Base-by-base conservation (phyloP, 768 basidiomycete species). In the Phylloporus sp. region DNA sequence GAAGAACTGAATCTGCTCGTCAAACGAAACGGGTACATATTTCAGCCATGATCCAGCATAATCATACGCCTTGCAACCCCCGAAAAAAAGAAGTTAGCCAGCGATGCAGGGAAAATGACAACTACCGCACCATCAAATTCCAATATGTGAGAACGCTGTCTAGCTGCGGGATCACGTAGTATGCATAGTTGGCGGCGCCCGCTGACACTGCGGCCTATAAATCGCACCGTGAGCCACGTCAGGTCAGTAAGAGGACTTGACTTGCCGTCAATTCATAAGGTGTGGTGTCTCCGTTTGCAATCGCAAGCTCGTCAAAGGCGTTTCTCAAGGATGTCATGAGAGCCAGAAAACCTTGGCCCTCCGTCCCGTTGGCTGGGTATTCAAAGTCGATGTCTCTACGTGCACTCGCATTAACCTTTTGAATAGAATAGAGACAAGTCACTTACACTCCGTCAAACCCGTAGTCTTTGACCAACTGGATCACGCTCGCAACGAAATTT, bases 41-140 rank as follows among this genome's bases (percentile, higher is more conserved):
- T 71, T 75, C 26, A 84, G 63, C 88, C 88, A 92, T 1, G 84
- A 81, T 2, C 86, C 87, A 35, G 86, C 77, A 61, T 86, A 89
- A 60, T 88, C 84, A 52, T 85, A 85, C 14, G 80, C 80, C 82
- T 84, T 51, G 15, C 33, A 15, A 35, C n/a, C n/a, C n/a, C n/a
- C n/a, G n/a, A n/a, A n/a, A n/a, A 6, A 5, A 41, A 44, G 40
- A 40, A 21, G 22, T 56, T 6, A 40, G 42, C 18, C 15, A 31
- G 9, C 23, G 22, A 17, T 2, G 6, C 28, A 24, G 7, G 6
- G 9, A 18, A 27, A 29, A 37, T 20, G 15, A 38, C 49, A 27
- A 36, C 13, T 6, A 1, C 22, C 60, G 20, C 36, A 80, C 85
- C 89, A 91, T 90, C 42, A 91, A 62, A 59, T 91, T 89, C 87